Evolutionary conservation across 2,329 filamentous ascomycete genomes (phyloP).

Genomic region (Madurella mycetomatis): DNA sequence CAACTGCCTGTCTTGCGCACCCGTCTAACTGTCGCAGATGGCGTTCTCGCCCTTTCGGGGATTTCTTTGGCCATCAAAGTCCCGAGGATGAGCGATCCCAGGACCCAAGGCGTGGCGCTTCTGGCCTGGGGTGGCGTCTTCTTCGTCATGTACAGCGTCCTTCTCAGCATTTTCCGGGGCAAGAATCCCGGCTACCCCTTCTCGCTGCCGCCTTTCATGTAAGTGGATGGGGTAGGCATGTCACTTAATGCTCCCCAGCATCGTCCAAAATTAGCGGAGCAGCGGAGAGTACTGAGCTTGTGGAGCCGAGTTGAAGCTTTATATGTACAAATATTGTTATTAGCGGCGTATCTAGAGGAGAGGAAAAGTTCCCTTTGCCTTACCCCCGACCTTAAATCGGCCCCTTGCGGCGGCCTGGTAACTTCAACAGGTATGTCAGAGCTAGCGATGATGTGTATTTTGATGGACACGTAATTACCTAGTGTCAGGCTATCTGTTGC

Average conservation of each 20-base stretch:
- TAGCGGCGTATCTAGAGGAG: constrained; percentile 18
- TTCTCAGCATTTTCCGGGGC: constrained; percentile 86
- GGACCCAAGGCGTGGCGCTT: constrained; percentile 74
- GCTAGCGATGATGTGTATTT: too few relatives aligned
- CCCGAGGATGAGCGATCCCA: constrained; percentile 75
- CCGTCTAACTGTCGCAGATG: constrained; percentile 35
- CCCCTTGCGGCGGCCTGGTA: background rate
- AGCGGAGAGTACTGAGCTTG: background rate
- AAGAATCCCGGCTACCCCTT: constrained; percentile 97
- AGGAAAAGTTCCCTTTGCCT: constrained; percentile 1
- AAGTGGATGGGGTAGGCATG: constrained; percentile 19
- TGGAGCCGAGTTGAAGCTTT: background rate
- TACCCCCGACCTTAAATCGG: background rate
- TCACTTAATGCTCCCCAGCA: background rate
- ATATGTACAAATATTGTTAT: constrained; percentile 14
- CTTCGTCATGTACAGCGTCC: constrained; percentile 84
- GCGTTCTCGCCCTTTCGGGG: constrained; percentile 79
- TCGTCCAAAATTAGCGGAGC: background rate
- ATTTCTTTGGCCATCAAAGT: constrained; percentile 91
- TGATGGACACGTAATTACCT: too few relatives aligned
- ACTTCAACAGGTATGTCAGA: too few relatives aligned
- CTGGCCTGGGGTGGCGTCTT: constrained; percentile 73
- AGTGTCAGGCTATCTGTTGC: too few relatives aligned
- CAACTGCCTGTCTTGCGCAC: background rate
- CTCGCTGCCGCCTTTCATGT: constrained; percentile 83